phyloP scores from a whole-genome alignment of 176 grass and related monocot genomes.

The Paspalum vaginatum region DNA sequence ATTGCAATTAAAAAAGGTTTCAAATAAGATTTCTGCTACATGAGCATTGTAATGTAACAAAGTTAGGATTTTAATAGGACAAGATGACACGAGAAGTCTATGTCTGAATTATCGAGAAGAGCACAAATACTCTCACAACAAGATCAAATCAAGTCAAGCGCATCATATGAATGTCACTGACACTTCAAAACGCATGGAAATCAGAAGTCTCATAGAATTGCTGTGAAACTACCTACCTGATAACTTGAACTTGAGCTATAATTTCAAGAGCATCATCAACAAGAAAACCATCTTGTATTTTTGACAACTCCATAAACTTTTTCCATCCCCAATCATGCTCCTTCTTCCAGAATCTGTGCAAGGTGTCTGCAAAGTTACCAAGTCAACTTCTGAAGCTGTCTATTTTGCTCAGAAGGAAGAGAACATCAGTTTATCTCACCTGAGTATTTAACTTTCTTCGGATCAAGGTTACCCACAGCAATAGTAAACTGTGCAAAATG shows the following conservation, averaged over 20 bases:
- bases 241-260: constrained; percentile 99
- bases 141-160: background rate
- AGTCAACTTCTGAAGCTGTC: constrained; percentile 39
- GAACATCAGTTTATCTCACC: constrained; percentile 49
- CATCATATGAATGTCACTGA: constrained; percentile 11
- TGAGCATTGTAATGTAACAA: constrained; percentile 22
- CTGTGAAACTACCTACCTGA: constrained; percentile 60
- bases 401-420: constrained; percentile 37
- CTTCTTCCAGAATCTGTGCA: constrained; percentile 98
- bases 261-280: constrained; percentile 82
- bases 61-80: constrained; percentile 1
- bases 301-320: constrained; percentile 99
- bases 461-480: constrained; percentile 92
- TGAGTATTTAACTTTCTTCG: constrained; percentile 98
- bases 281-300: constrained; percentile 93
- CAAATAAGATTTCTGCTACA: constrained; percentile 34
- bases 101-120: constrained; percentile 19
- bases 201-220: background rate
- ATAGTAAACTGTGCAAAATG: constrained; percentile 98
- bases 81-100: constrained; percentile 5
- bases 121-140: constrained; percentile 5
- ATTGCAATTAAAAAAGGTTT: constrained; percentile 19
- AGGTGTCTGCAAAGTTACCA: constrained; percentile 73
- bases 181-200: constrained; percentile 16
- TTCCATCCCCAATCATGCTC: constrained; percentile 99